Evolutionary conservation across 345 rosid genomes (phyloP).

Genomic region (Leavenworthia alabamica): DNA sequence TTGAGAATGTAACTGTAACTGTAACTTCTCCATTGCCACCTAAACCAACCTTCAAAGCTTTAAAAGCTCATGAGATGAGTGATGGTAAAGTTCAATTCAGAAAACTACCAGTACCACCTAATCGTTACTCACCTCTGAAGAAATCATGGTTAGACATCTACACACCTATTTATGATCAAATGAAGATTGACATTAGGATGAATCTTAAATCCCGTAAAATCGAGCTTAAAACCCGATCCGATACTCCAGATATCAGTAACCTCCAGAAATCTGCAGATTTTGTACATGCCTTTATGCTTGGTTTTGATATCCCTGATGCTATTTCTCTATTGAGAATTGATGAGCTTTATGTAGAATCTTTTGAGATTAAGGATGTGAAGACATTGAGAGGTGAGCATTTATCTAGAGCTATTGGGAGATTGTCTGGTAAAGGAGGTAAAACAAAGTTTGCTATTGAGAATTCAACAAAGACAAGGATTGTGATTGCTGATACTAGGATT

Average conservation of each 20-base stretch:
- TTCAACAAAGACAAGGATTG: not conserved
- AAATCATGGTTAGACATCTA: conserved; percentile 84
- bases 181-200: conserved; percentile 84
- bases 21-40: no score
- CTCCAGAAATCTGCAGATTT: conserved; percentile 84
- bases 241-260: conserved; percentile 56
- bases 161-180: conserved; percentile 63
- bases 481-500: conserved; percentile 11
- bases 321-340: conserved; percentile 63
- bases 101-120: conserved; percentile 68
- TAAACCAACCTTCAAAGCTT: no score
- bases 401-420: not conserved
- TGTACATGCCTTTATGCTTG: conserved; percentile 86
- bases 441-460: conserved; percentile 14
- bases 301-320: conserved; percentile 74
- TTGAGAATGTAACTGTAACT: no score
- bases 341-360: conserved; percentile 31
- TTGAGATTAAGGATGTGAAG: conserved; percentile 7
- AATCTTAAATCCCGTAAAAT: conserved; percentile 72
- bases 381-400: not conserved
- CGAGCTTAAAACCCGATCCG: conserved; percentile 63
- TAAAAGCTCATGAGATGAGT: no score
- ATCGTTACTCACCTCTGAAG: conserved; percentile 73
- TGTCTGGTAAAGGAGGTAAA: conserved; percentile 12
- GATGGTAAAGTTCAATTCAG: no score